A percentile compares a stretch with the other conserved stretches of the same genome.
These are phyloP conservation scores for Bacterosira constricta DNA, from an alignment of 108 stramenopile species.

Conservation along the genomic window DNA sequence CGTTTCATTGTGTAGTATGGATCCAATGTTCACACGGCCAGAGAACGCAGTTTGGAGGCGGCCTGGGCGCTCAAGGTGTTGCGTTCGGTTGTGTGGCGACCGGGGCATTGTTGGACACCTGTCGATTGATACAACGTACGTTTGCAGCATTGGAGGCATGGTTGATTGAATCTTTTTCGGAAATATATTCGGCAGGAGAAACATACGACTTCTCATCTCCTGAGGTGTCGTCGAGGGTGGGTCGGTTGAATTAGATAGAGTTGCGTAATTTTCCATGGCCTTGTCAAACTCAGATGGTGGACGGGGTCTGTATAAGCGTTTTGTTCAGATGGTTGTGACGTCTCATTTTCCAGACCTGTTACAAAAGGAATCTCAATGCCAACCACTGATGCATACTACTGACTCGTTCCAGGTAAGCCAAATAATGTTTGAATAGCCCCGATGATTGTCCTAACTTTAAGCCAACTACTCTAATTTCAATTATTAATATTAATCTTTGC, in stretches of 20 bases:
- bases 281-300: constrained; percentile 75
- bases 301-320: constrained; percentile 69
- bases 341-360: constrained; percentile 83
- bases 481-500: no score
- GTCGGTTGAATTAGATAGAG: constrained; percentile 72
- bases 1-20: constrained; percentile 69
- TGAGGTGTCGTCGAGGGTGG: constrained; percentile 48
- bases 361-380: constrained; percentile 49
- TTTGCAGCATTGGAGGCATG: constrained; percentile 72
- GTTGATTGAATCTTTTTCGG: constrained; percentile 67
- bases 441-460: no score
- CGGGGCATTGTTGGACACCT: constrained; percentile 55
- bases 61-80: constrained; percentile 69
- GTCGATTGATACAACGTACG: constrained; percentile 70
- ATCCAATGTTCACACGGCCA: constrained; percentile 72
- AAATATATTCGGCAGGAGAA: constrained; percentile 70
- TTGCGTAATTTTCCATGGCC: constrained; percentile 68
- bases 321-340: constrained; percentile 76
- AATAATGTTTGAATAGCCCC: no score
- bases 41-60: constrained; percentile 79
- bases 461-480: no score
- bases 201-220: constrained; percentile 71
- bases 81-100: constrained; percentile 73
- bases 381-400: constrained; percentile 82
- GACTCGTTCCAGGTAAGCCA: no score